Evolutionary conservation across 768 basidiomycete species (phyloP).

Genomic region (Gloeophyllum trabeum): DNA sequence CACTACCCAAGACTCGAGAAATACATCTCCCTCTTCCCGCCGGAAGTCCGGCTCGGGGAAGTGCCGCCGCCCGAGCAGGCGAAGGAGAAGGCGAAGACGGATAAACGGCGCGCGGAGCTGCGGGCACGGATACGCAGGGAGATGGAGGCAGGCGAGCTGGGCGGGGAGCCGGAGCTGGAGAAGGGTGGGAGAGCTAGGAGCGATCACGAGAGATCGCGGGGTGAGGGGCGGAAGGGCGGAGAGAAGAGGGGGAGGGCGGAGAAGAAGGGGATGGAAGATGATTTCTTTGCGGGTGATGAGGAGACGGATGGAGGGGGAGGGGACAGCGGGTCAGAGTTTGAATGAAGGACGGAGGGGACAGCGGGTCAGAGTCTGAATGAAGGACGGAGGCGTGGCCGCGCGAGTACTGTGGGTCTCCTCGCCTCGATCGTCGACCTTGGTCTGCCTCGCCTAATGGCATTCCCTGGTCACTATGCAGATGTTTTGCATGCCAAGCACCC

Average conservation of each 20-base stretch:
- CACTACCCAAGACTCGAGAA: constrained; percentile 76
- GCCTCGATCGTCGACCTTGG: no score
- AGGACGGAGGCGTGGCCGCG: not conserved
- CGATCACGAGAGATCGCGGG: no score
- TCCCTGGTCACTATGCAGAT: no score
- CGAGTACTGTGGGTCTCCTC: no score
- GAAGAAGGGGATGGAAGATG: not conserved
- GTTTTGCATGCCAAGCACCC: no score
- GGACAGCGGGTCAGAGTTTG: not conserved
- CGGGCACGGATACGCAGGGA: constrained; percentile 42
- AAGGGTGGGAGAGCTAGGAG: not conserved
- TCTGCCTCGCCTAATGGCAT: no score
- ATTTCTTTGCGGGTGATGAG: not conserved
- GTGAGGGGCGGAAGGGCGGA: not conserved
- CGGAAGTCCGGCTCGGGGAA: constrained; percentile 33
- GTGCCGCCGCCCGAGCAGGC: constrained; percentile 7
- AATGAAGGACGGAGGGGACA: not conserved
- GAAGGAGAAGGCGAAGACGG: constrained; percentile 21
- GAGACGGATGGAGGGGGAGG: not conserved
- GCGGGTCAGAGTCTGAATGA: not conserved
- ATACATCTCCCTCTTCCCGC: constrained; percentile 86
- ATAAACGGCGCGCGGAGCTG: constrained; percentile 45
- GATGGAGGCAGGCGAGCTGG: constrained; percentile 52
- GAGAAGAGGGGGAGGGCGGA: not conserved
- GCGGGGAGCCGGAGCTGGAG: constrained; percentile 46